A percentile compares a stretch with the other conserved stretches of the same genome.
Conservation (phyloP, 805 yeast genomes). For the Wickerhamomyces mucosus region DNA sequence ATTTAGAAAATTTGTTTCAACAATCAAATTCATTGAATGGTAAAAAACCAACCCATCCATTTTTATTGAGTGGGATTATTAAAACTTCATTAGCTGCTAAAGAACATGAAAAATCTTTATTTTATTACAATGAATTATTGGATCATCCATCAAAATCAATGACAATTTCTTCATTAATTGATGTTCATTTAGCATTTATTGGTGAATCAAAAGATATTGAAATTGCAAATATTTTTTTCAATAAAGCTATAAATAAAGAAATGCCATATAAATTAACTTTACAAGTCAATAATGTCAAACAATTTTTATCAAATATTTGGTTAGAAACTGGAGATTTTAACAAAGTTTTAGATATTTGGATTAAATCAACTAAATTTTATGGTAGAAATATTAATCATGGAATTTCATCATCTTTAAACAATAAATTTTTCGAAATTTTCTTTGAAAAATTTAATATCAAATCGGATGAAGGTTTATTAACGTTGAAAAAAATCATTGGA, state of each 20-base stretch:
- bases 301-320: slow-evolving; percentile 54
- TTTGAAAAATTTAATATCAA: slow-evolving; percentile 45
- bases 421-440: slow-evolving; percentile 57
- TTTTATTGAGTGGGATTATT: slow-evolving; percentile 62
- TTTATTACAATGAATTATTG: slow-evolving; percentile 51
- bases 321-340: slow-evolving; percentile 47
- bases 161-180: slow-evolving; percentile 47
- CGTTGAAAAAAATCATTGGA: slow-evolving; percentile 47
- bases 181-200: slow-evolving; percentile 69
- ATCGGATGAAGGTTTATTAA: slow-evolving; percentile 42
- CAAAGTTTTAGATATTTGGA: slow-evolving; percentile 54
- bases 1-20: slow-evolving; percentile 47
- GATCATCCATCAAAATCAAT: slow-evolving; percentile 30
- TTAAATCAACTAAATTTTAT: slow-evolving; percentile 47
- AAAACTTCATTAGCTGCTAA: slow-evolving; percentile 60
- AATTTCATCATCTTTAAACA: slow-evolving; percentile 63
- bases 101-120: slow-evolving; percentile 56
- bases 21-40: slow-evolving; percentile 26
- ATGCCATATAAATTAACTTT: slow-evolving; percentile 66
- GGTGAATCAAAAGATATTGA: slow-evolving; percentile 66
- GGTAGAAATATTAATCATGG: slow-evolving; percentile 53
- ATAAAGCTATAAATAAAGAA: slow-evolving; percentile 56
- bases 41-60: slow-evolving; percentile 24
- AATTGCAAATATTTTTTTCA: slow-evolving; percentile 66
- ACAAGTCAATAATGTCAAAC: slow-evolving; percentile 65